Evolutionary conservation across 345 rosid genomes (phyloP).

Genomic region (Schrenkiella parvula): DNA sequence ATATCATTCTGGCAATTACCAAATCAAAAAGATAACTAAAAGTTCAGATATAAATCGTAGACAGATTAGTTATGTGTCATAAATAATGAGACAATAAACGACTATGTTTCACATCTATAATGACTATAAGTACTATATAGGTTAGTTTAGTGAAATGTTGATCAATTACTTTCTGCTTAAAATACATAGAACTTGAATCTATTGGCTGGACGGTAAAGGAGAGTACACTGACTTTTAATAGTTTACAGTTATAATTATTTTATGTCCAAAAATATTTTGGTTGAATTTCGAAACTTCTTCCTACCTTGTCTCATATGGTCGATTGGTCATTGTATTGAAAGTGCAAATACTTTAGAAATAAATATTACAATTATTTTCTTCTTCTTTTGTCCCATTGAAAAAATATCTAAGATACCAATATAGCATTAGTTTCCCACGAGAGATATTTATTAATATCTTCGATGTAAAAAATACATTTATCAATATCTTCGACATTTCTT

Average conservation of each 20-base stretch:
- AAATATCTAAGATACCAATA: neutral
- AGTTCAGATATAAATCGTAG: neutral
- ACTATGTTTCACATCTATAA: neutral
- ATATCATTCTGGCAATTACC: neutral
- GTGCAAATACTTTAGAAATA: constrained; percentile 1
- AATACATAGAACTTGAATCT: neutral
- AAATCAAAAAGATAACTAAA: neutral
- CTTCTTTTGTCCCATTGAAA: neutral
- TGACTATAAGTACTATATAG: neutral
- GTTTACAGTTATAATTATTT: neutral
- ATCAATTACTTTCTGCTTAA: neutral
- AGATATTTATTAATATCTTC: neutral
- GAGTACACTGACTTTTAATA: neutral
- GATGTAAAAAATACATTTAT: neutral
- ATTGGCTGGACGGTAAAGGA: constrained; percentile 22
- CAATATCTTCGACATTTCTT: neutral
- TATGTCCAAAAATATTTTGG: neutral
- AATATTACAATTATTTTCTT: neutral
- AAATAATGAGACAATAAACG: neutral
- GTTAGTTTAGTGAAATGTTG: neutral
- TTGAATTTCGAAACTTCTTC: neutral
- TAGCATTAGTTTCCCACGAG: neutral
- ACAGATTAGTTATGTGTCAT: neutral
- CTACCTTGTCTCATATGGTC: neutral
- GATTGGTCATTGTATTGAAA: neutral